These are phyloP conservation scores for Torrubiellomyces zombiae DNA, from an alignment of 2,329 filamentous ascomycete species.

Conservation along the genomic window DNA sequence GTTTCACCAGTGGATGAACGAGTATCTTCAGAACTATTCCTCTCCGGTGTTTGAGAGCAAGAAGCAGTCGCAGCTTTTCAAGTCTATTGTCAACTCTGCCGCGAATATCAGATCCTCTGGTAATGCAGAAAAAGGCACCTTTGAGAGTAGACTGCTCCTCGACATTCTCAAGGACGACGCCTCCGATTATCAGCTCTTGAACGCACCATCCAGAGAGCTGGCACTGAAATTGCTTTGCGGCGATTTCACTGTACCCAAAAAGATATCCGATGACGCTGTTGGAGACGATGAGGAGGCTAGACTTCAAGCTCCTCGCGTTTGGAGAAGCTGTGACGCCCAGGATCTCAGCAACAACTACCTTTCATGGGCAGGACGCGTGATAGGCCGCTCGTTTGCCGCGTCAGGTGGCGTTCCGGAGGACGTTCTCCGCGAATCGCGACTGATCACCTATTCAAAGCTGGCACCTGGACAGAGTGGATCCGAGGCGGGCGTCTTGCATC, in stretches of 20 bases:
- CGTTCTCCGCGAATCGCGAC: constrained; percentile 41
- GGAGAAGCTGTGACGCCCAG: constrained; percentile 55
- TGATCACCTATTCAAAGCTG: constrained; percentile 31
- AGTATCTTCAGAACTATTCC: constrained; percentile 48
- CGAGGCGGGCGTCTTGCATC: constrained; percentile 42
- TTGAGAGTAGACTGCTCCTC: constrained; percentile 68
- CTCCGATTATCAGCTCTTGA: constrained; percentile 46
- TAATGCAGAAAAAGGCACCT: constrained; percentile 49
- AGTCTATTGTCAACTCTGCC: constrained; percentile 51
- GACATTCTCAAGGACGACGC: constrained; percentile 62
- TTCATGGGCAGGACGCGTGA: constrained; percentile 68
- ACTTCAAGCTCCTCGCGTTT: constrained; percentile 48
- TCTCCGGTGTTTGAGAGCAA: constrained; percentile 33
- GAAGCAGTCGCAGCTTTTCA: constrained; percentile 39
- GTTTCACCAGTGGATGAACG: constrained; percentile 67
- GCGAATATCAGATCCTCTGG: constrained; percentile 49
- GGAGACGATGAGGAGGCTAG: constrained; percentile 48
- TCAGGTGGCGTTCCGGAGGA: constrained; percentile 50
- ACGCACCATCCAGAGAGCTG: constrained; percentile 49
- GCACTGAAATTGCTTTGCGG: constrained; percentile 59
- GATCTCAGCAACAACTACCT: constrained; percentile 52
- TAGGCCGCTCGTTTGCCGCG: constrained; percentile 70
- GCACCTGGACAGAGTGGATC: constrained; percentile 36
- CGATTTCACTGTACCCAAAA: constrained; percentile 44
- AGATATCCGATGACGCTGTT: constrained; percentile 44